A percentile compares a stretch with the other conserved stretches of the same genome.
These are phyloP conservation scores for Fusarium floridanum DNA, from an alignment of 2,329 filamentous ascomycete species.

Conservation along the genomic window DNA sequence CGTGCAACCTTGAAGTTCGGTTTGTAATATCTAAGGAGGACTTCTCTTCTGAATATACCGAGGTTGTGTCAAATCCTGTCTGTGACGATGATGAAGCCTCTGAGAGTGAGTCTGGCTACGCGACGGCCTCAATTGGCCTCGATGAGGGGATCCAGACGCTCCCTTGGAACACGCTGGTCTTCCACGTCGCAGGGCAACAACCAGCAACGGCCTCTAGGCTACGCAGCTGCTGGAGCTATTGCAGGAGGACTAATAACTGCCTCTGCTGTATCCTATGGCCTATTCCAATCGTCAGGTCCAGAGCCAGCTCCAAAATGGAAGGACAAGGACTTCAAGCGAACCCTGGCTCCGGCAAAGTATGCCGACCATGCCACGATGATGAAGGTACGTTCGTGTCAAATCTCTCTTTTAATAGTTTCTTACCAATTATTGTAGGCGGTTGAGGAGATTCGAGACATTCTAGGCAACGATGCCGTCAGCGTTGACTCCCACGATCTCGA, in stretches of 20 bases:
- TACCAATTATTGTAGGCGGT: not conserved
- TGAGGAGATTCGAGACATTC: not conserved
- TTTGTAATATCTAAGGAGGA: not conserved
- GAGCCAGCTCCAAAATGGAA: conserved; percentile 25
- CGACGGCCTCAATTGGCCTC: not conserved
- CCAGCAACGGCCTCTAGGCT: not conserved
- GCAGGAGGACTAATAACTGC: not conserved
- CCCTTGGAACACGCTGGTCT: not conserved
- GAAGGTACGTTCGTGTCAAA: conserved; percentile 15
- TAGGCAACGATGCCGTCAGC: conserved; percentile 70
- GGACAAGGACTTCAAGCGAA: not conserved
- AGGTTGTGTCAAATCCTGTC: too few relatives aligned
- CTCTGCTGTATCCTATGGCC: not conserved
- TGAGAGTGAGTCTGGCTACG: not conserved
- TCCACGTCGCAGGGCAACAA: not conserved
- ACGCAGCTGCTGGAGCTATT: not conserved
- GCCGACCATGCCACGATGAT: conserved; percentile 42
- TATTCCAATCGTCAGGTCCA: not conserved
- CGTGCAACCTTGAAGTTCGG: not conserved
- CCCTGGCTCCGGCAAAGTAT: conserved; percentile 22
- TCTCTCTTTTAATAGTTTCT: not conserved
- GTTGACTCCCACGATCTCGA: conserved; percentile 74
- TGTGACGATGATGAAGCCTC: too few relatives aligned
- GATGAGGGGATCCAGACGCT: not conserved
- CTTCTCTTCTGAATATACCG: too few relatives aligned